Percentiles rank a stretch among this genome's conserved stretches.
Conservation (phyloP, 352 stramenopile species). For the Pythium phragmiticola region DNA sequence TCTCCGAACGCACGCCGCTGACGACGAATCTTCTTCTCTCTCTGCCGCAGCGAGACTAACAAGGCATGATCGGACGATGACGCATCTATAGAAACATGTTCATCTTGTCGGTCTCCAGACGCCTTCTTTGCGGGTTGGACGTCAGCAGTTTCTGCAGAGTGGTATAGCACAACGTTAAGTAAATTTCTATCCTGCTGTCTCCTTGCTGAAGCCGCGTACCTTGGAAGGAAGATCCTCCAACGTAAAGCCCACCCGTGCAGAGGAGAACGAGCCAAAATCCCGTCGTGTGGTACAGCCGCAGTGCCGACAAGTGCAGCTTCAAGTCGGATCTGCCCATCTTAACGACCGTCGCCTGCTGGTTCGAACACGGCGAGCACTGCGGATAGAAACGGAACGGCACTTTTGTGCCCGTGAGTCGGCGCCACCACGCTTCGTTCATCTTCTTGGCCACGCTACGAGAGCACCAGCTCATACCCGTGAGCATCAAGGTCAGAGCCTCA, state of each 20-base stretch:
- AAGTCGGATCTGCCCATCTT: conserved; percentile 67
- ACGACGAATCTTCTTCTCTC: conserved; percentile 51
- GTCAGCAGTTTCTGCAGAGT: conserved; percentile 48
- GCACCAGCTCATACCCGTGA: neutral
- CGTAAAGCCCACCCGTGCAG: conserved; percentile 69
- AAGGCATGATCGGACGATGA: conserved; percentile 44
- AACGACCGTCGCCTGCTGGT: conserved; percentile 61
- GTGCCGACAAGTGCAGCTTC: conserved; percentile 56
- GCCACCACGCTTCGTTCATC: conserved; percentile 43
- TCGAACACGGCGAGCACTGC: conserved; percentile 82
- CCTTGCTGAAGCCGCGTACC: conserved; percentile 16
- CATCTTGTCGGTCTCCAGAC: neutral
- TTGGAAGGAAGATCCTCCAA: conserved; percentile 65
- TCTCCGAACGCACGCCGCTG: conserved; percentile 23
- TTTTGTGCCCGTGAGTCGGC: conserved; percentile 42
- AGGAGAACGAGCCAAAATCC: conserved; percentile 83
- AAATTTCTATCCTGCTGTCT: too few relatives aligned
- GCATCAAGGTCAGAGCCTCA: neutral
- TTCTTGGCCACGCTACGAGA: conserved; percentile 53
- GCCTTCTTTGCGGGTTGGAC: conserved; percentile 17
- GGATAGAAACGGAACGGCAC: conserved; percentile 81
- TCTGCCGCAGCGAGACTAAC: conserved; percentile 49
- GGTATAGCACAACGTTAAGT: neutral
- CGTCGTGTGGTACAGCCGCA: conserved; percentile 74
- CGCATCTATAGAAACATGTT: conserved; percentile 13